These are phyloP conservation scores for Oryza meyeriana DNA, from an alignment of 176 grass and related monocot genomes.

Conservation along the genomic window DNA sequence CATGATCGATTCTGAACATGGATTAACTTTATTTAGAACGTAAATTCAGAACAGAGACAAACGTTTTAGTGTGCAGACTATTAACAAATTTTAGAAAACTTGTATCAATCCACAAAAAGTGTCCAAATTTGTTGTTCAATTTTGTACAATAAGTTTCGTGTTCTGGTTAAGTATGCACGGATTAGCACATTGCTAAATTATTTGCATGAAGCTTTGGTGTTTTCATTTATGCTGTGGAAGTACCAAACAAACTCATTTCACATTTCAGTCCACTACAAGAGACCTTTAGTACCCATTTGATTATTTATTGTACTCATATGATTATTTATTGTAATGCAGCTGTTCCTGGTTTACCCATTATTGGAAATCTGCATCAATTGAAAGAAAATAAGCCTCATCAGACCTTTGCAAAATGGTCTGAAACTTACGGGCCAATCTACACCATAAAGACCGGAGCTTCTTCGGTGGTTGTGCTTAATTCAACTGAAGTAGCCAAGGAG, in stretches of 20 bases:
- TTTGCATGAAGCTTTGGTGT: background rate
- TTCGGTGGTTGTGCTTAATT: constrained; percentile 77
- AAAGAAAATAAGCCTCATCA: constrained; percentile 89
- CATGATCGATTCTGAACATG: too few relatives aligned
- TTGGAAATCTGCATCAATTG: constrained; percentile 80
- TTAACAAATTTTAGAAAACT: too few relatives aligned
- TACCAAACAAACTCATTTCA: background rate
- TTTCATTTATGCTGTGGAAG: background rate
- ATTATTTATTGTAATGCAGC: constrained; percentile 44
- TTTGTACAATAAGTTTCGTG: too few relatives aligned
- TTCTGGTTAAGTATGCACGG: background rate
- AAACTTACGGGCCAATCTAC: constrained; percentile 81
- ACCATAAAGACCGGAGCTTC: constrained; percentile 62
- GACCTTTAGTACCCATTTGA: too few relatives aligned
- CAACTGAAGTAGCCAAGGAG: constrained; percentile 77
- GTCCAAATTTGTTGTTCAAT: background rate
- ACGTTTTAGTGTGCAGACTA: too few relatives aligned
- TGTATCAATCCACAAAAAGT: background rate
- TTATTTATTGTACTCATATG: too few relatives aligned
- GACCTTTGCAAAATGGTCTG: constrained; percentile 76
- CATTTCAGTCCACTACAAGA: background rate
- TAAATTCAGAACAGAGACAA: too few relatives aligned
- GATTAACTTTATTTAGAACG: too few relatives aligned
- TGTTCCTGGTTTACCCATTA: constrained; percentile 76
- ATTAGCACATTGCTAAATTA: background rate